Base-by-base conservation (phyloP, 2,329 filamentous ascomycete species). In the Penicillium sp. region DNA sequence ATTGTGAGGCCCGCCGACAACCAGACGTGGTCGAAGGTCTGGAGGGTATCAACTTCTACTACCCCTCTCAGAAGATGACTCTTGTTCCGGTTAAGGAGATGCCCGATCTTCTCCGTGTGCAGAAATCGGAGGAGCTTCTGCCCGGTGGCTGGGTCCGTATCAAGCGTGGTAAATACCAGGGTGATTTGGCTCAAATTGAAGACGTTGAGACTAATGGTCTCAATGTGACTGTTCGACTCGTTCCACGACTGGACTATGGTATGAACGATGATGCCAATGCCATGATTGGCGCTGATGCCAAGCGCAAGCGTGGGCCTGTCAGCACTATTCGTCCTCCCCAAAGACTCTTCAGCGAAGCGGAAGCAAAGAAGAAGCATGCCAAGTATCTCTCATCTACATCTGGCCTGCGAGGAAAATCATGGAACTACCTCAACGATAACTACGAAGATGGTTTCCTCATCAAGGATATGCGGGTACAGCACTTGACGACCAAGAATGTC, bases 51-150 rank as follows among this genome's bases (percentile, higher is more conserved):
- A 84, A 90, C 55, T 91, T 96, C 67, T 89, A 96, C 30, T 99
- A 97, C 70, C 90, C 93, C 47, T 86, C 91, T 50, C 88, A 85
- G 23, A 94, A 91, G 73, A 87, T 94, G 76, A 84, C 92, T 37
- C 79, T 97, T 45, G 91, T 99, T 34, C 90, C 94, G 42, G 91
- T 97, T 65, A 96, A 96, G 71, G 94, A 99, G 73, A 96, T 97
- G 87, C 93, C 94, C 1, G 94, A 97, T 73, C 82, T 99, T n/a
- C 80, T 99, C 15, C 86, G 91, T 45, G 90, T 96, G 23, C 87
- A 85, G 54, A 96, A 96, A 76, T 93, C 89, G 2, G 89, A 91
- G 41, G 86, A 86, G 21, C 79, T 99, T 27, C 86, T 94, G 62
- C 89, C 88, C 8, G 93, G 93, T 58, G 91, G 91, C 30, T 99